Percentiles rank a stretch among this genome's conserved stretches.
Conservation (phyloP, 441 rosid species). For the Gossypium davidsonii region DNA sequence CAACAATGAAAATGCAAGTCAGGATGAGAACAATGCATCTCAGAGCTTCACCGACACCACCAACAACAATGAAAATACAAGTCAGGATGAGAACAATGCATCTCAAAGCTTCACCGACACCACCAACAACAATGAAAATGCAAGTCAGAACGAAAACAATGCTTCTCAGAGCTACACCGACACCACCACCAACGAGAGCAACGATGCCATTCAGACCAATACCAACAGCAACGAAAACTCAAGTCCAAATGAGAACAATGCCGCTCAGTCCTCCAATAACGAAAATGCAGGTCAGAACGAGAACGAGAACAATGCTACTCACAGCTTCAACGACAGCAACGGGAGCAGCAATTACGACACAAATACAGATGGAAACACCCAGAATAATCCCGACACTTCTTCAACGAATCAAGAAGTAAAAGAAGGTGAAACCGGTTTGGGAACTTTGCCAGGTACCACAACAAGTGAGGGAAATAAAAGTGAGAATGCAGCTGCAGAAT, state of each 20-base stretch:
- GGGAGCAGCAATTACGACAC: conserved; percentile 13
- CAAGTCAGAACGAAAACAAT: background rate
- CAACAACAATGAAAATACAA: background rate
- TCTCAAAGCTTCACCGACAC: background rate
- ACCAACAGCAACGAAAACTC: background rate
- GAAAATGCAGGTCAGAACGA: background rate
- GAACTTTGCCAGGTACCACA: conserved; percentile 44
- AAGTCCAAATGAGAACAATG: background rate
- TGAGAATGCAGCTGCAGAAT: conserved; percentile 52
- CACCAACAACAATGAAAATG: background rate
- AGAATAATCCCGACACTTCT: conserved; percentile 19
- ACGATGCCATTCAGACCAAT: background rate
- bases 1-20: background rate
- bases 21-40: background rate
- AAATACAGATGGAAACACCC: conserved; percentile 21
- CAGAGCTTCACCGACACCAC: background rate
- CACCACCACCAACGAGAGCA: background rate
- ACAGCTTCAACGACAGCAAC: background rate
- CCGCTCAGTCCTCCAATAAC: background rate
- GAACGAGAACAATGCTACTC: background rate
- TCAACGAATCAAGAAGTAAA: conserved; percentile 50
- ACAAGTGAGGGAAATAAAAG: conserved; percentile 23
- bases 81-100: background rate
- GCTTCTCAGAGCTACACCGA: background rate
- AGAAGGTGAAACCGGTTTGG: conserved; percentile 45